Evolutionary conservation across 306 rosid species (phyloP).

Genomic region (Cicer arietinum): DNA sequence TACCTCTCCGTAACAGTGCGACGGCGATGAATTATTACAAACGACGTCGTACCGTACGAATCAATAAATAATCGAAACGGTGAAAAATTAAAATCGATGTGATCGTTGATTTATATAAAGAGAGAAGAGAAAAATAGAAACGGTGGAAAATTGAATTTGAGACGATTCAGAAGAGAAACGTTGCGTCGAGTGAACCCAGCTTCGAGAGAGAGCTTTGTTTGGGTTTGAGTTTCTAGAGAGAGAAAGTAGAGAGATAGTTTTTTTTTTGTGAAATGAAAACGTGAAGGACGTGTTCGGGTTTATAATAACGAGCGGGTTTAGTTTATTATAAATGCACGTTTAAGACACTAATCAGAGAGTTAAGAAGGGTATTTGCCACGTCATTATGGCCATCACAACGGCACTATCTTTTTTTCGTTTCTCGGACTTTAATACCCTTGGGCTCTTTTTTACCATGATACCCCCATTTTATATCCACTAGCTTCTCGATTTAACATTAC

Average conservation of each 20-base stretch:
- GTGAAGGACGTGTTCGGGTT: slow-evolving; percentile 49
- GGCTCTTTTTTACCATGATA: slow-evolving; percentile 46
- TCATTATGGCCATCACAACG: slow-evolving; percentile 58
- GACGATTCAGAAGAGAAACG: slow-evolving; percentile 35
- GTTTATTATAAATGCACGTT: not conserved
- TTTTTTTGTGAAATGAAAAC: not conserved
- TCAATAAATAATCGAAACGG: not conserved
- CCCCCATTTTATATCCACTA: slow-evolving; percentile 42
- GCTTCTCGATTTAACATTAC: slow-evolving; percentile 37
- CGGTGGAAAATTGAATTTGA: slow-evolving; percentile 21
- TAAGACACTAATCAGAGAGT: slow-evolving; percentile 42
- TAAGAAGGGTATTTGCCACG: slow-evolving; percentile 57
- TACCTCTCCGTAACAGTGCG: slow-evolving; percentile 27
- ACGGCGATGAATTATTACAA: slow-evolving; percentile 34
- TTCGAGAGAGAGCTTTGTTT: slow-evolving; percentile 24
- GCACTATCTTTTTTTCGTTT: slow-evolving; percentile 32
- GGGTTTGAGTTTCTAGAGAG: slow-evolving; percentile 38
- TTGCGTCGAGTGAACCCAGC: slow-evolving; percentile 47
- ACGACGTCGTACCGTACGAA: slow-evolving; percentile 45
- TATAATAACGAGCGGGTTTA: slow-evolving; percentile 33
- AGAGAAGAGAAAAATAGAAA: not conserved
- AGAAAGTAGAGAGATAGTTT: slow-evolving; percentile 21
- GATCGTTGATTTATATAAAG: not conserved
- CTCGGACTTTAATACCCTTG: slow-evolving; percentile 44
- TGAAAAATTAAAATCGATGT: not conserved